Evolutionary conservation across 2,329 filamentous ascomycete genomes (phyloP), one percentile per base, ranked within the genome.

Genomic region (Cercospora janseana): DNA sequence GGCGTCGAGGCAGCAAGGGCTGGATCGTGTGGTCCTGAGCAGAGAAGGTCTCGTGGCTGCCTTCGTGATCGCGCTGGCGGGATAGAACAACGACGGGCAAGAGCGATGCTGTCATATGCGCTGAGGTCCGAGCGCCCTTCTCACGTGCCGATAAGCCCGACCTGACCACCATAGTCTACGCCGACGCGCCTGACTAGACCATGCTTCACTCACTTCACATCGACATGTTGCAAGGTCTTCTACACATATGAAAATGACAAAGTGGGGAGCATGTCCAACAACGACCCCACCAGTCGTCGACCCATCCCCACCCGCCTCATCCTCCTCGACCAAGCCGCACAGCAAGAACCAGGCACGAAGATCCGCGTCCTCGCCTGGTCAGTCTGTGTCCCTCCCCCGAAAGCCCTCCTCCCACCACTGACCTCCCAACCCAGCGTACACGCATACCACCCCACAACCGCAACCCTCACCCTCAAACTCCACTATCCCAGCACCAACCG

Each of bases 351-450:
- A 3, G 80, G 80, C n/a, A 80, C 82, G n/a, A 97, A 97, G 72
- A 85, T 96, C 54, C 85, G 92, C 54, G 95, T 97, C 69, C 72
- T 97, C 43, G 91, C 89, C 69, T 96, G 91, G 92, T 95, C 78
- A 72, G 82, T 72, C 41, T 18, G 6, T 20, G 21, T 38, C 4
- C 16, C n/a, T 26, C 8, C 10, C 32, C 18, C 21, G 24, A 40
- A 13, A 24, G 35, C 35, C 13, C 20, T 34, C 21, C 44, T 38
- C 10, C 32, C 16, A 6, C n/a, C 24, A 18, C 44, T 27, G 31
- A 35, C 20, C 23, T 13, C 24, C 15, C n/a, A 29, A 32, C 16
- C 28, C 63, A 86, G 83, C 63, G 78, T 87, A 26, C 76, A 78
- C 28, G 69, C 72, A 26, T 87, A 87, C 62, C 67, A 77, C 45